These are phyloP conservation scores for Pleurotus ostreatus DNA, from an alignment of 768 basidiomycete genomes.

Conservation along the genomic window DNA sequence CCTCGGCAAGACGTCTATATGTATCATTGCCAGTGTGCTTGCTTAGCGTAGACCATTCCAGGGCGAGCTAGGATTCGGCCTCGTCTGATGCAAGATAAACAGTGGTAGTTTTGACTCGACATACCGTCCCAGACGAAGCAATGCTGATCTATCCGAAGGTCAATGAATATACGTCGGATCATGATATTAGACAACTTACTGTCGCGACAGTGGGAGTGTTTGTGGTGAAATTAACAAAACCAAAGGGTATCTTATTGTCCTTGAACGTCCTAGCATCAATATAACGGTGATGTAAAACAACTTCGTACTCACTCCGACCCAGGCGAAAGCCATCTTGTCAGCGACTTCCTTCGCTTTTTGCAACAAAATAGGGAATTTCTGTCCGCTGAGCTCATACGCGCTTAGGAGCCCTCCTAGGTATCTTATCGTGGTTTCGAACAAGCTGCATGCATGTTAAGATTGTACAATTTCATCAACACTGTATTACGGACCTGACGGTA, in stretches of 20 bases:
- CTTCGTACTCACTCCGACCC: conserved; percentile 44
- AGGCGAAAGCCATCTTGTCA: conserved; percentile 61
- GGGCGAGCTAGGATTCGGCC: conserved; percentile 30
- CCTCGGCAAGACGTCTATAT: conserved; percentile 41
- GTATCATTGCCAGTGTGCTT: conserved; percentile 46
- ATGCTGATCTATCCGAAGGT: no score
- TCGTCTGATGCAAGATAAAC: not conserved
- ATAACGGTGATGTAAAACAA: not conserved
- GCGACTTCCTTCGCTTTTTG: conserved; percentile 60
- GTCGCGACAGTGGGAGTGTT: conserved; percentile 33
- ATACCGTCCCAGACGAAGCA: conserved; percentile 50
- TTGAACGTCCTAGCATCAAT: conserved; percentile 9
- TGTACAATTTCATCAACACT: no score
- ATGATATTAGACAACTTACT: conserved; percentile 17
- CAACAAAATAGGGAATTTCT: conserved; percentile 45
- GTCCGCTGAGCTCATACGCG: conserved; percentile 64
- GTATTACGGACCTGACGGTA: conserved; percentile 34
- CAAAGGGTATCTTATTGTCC: conserved; percentile 38
- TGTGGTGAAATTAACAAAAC: conserved; percentile 36
- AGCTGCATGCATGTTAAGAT: conserved; percentile 34
- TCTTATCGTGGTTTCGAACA: conserved; percentile 79
- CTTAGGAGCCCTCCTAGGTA: conserved; percentile 65
- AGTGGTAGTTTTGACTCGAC: conserved; percentile 18
- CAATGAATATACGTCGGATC: no score
- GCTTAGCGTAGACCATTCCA: conserved; percentile 45